Evolutionary conservation across 2,329 filamentous ascomycete species (phyloP).

Genomic region (Claviceps fusiformis): DNA sequence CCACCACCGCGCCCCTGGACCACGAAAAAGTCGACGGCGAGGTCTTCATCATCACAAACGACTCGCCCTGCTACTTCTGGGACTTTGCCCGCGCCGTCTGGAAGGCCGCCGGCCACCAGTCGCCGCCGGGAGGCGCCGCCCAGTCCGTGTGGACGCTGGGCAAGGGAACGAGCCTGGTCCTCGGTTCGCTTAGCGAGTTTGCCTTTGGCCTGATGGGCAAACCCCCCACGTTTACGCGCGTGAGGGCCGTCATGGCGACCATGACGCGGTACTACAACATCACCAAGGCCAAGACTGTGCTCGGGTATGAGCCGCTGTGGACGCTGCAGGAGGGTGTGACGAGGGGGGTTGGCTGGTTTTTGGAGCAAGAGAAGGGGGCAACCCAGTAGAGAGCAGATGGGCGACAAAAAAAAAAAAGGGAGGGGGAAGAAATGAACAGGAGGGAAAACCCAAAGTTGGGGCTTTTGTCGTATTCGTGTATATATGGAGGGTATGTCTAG

Average conservation of each 20-base stretch:
- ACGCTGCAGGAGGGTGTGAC: constrained; percentile 50
- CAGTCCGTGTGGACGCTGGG: constrained; percentile 42
- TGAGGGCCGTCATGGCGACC: constrained; percentile 51
- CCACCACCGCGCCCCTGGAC: constrained; percentile 51
- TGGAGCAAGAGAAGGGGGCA: constrained; percentile 34
- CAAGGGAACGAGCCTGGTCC: constrained; percentile 33
- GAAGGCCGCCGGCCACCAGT: constrained; percentile 41
- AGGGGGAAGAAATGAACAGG: background rate
- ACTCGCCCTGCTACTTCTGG: constrained; percentile 80
- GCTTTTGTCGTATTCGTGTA: too few species aligned
- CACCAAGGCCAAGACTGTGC: constrained; percentile 54
- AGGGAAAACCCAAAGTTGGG: too few species aligned
- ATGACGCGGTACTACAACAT: constrained; percentile 72
- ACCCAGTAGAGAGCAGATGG: too few species aligned
- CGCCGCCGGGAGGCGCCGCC: constrained; percentile 23
- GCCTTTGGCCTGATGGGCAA: constrained; percentile 34
- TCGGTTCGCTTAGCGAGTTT: constrained; percentile 42
- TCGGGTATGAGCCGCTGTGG: constrained; percentile 58
- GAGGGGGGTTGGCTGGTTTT: constrained; percentile 39
- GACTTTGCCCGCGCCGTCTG: constrained; percentile 73
- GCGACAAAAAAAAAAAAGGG: background rate
- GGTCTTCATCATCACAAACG: constrained; percentile 83
- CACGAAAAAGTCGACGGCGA: constrained; percentile 69
- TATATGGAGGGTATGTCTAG: too few species aligned
- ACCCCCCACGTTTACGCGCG: constrained; percentile 43